Evolutionary conservation across 2,329 filamentous ascomycete species (phyloP), one percentile per base, ranked within the genome.

Genomic region (Plectosphaerella plurivora): DNA sequence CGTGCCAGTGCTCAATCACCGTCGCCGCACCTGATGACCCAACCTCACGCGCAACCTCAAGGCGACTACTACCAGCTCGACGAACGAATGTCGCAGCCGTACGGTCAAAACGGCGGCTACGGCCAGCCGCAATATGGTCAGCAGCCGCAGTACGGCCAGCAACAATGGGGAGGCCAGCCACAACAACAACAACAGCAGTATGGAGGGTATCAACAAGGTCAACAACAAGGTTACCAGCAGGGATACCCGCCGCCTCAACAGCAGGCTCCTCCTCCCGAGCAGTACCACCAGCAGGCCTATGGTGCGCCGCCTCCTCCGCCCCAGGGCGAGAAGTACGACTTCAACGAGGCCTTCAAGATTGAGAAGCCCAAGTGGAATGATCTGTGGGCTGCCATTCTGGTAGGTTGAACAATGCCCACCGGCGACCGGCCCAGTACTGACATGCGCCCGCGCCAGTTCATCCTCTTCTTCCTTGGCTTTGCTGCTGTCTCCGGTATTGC

Each of bases 341-440:
- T 95, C 65, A 84, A 93, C 18, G 81, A 97, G 63, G 82, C 85
- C 2, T 97, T 97, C 76, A 87, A 87, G 69, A 70, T 97, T 50
- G 82, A 89, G 49, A 85, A 76, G 57, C 91, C 91, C n/a, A 95
- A 93, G 68, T 96, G 81, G 72, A 90, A 97, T 63, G 93, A 97
- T 66, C 65, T 89, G 24, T 97, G 92, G 93, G 92, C 92, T 4
- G 91, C 88, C 4, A 73, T 95, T 41, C 73, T 97, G 64, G 86
- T 88, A 68, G 15, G 77, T 33, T 20, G 12, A 22, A 22, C 28
- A 8, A 33, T 33, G 11, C 28, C 28, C 28, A 8, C 14, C 3
- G 44, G 10, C 5, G 6, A 12, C 44, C 44, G 20, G 5, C 20
- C 2, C 44, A 46, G 15, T 25, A 16, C 44, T 46, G 5, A 24